A percentile compares a stretch with the other conserved stretches of the same genome.
These are phyloP conservation scores for Venturia carpophila DNA, from an alignment of 2,329 filamentous ascomycete genomes.

Conservation along the genomic window DNA sequence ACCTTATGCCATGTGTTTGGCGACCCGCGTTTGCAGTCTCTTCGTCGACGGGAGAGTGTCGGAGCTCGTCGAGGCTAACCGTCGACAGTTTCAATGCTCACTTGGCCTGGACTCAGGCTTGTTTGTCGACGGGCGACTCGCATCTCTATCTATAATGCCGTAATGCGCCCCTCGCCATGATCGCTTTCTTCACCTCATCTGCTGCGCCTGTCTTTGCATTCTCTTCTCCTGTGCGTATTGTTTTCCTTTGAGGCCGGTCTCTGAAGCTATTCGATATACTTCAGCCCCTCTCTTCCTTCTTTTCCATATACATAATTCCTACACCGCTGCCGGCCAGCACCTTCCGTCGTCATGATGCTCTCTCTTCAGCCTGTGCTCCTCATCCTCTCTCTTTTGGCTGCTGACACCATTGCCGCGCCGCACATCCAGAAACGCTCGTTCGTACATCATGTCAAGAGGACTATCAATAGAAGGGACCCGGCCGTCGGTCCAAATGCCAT, in stretches of 20 bases:
- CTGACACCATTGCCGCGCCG: slow-evolving; percentile 42
- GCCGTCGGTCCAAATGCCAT: slow-evolving; percentile 55
- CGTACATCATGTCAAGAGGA: slow-evolving; percentile 46
- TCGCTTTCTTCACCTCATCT: slow-evolving; percentile 5
- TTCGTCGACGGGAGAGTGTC: background rate
- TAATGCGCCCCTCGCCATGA: background rate
- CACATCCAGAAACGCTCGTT: slow-evolving; percentile 49
- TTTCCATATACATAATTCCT: slow-evolving; percentile 11
- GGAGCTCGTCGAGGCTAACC: background rate
- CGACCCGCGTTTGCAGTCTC: background rate
- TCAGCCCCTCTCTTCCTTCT: slow-evolving; percentile 12
- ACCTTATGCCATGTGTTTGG: slow-evolving; percentile 6
- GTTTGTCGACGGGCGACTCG: background rate
- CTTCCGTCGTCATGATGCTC: slow-evolving; percentile 27
- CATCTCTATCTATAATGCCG: background rate
- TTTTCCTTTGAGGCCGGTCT: slow-evolving; percentile 16
- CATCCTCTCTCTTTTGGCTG: slow-evolving; percentile 42
- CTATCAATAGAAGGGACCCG: slow-evolving; percentile 48
- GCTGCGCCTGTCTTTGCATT: background rate
- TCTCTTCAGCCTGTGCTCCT: slow-evolving; percentile 31
- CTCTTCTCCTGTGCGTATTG: slow-evolving; percentile 1
- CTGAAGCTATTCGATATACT: slow-evolving; percentile 17
- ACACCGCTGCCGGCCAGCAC: slow-evolving; percentile 19
- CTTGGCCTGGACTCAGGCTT: background rate
- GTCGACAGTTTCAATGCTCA: background rate